Evolutionary conservation across 2,329 filamentous ascomycete species (phyloP), one percentile per base, ranked within the genome.

Genomic region (Dendryphion nanum): DNA sequence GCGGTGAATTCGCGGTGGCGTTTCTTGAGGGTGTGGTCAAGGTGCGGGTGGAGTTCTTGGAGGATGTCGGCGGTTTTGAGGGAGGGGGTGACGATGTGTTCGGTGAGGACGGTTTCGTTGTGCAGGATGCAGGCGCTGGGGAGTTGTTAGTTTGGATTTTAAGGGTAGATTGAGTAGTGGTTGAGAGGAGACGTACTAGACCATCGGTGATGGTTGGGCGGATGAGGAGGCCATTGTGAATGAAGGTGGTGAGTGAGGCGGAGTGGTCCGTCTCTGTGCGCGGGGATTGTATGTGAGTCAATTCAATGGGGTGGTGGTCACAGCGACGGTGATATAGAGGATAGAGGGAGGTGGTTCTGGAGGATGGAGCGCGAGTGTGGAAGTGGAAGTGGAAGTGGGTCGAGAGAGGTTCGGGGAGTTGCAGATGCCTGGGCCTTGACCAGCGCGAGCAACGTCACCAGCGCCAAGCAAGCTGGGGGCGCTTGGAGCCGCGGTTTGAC

Each of bases 1-100:
- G 96, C 89, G 28, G 89, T 94, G 73, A 95, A 96, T 38, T 91
- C 97, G 50, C 95, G 81, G n/a, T n/a, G n/a, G 70, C 96, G 96
- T 61, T 95, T 83, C 1, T 89, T 77, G 19, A 77, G 73, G 48
- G 75, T 71, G 72, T 98, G 93, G 39, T 78, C 77, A 74, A 98
- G 95, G 68, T 95, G 95, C 41, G 94, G 93, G 30, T 98, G 88
- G 72, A 98, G 89, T 55, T 96, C 76, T 30, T 89, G 93, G 51
- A 91, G 89, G 55, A 97, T 85, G 10, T 85, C 89, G 4, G 89
- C 89, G 40, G 88, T 86, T 52, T 88, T 82, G 29, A 85, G 88
- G 7, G 86, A 83, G 45, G 89, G 86, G 2, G 89, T 89, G 21
- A 88, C 83, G 33, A 89, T 94, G 73, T 94, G 91, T 72, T 98